Evolutionary conservation across 331 rosid genomes (phyloP).

Genomic region (Acacia concinna): DNA sequence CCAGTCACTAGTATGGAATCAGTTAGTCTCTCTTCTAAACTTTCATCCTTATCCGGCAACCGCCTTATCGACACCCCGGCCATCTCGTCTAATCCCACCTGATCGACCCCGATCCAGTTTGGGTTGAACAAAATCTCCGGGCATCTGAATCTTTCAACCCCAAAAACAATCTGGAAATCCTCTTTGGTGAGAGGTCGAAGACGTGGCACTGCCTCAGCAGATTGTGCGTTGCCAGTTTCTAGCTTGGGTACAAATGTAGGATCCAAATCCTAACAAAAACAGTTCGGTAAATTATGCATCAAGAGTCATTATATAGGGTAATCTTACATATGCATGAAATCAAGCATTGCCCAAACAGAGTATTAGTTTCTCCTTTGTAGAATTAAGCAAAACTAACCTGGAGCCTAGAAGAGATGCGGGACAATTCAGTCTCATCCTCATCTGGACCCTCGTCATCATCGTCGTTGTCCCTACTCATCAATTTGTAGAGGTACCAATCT

Average conservation of each 20-base stretch:
- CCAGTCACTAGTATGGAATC: slow-evolving; percentile 71
- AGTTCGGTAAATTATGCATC: slow-evolving; percentile 27
- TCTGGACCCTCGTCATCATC: slow-evolving; percentile 90
- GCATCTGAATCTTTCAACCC: slow-evolving; percentile 92
- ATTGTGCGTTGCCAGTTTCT: slow-evolving; percentile 56
- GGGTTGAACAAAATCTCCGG: slow-evolving; percentile 86
- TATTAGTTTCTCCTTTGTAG: neutral
- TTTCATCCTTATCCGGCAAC: slow-evolving; percentile 50
- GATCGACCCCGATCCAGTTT: slow-evolving; percentile 90
- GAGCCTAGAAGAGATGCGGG: slow-evolving; percentile 74
- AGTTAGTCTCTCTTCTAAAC: slow-evolving; percentile 64
- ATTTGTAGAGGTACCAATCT: slow-evolving; percentile 96
- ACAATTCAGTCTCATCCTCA: slow-evolving; percentile 69
- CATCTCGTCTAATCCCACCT: slow-evolving; percentile 93
- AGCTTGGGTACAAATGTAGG: slow-evolving; percentile 76
- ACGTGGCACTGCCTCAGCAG: slow-evolving; percentile 58
- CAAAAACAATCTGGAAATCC: slow-evolving; percentile 79
- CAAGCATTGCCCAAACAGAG: neutral
- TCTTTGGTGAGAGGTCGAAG: slow-evolving; percentile 67
- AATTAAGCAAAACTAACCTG: slow-evolving; percentile 53
- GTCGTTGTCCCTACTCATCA: slow-evolving; percentile 94
- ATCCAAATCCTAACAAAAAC: slow-evolving; percentile 68
- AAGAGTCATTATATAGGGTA: neutral
- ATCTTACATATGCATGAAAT: slow-evolving; percentile 5
- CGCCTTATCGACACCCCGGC: slow-evolving; percentile 81